Evolutionary conservation across 2,329 filamentous ascomycete genomes (phyloP), one percentile per base, ranked within the genome.

Genomic region (Cadophora malorum): DNA sequence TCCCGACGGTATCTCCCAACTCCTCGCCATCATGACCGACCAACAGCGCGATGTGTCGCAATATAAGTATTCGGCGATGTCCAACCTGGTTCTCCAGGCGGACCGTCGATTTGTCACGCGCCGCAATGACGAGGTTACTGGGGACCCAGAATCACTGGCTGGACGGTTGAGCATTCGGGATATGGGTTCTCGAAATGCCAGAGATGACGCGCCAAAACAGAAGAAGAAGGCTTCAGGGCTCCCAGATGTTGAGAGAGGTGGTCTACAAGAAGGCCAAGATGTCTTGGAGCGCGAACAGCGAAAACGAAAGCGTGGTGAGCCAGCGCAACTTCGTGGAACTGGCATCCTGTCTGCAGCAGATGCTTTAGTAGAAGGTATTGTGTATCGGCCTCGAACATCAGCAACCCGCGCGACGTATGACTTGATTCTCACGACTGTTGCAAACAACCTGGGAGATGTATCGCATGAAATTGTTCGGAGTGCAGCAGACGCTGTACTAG

Each of bases 11-110:
- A 66, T 67, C 68, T 64, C 49, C 25, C 63, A 63, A 21, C 69
- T 67, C 55, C 70, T 49, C 66, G 63, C 72, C 72, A 79, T 71
- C 64, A 94, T 95, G 92, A 86, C 91, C 80, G 91, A 90, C 80
- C 85, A 88, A 80, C 85, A 90, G 78, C 88, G 88, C 81, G 89
- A 96, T 91, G 92, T 97, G 77, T 94, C 93, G 81, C 94, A 97
- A 83, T 97, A 97, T 88, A 97, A 97, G 83, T 97, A 97, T 88
- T 94, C 94, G 89, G 94, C 93, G 81, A 98, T 99, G 96, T 99
- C 96, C 84, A 99, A 99, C 89, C 91, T 99, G 93, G 96, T 99
- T 79, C 93, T 99, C 88, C 96, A 99, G 92, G 94, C 94, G 84
- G 96, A 99, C 85, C 91, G 94, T 83, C 91, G 96, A 76, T 98